Base-by-base conservation (phyloP, 2,329 filamentous ascomycete species). In the Gnomoniopsis sp. region DNA sequence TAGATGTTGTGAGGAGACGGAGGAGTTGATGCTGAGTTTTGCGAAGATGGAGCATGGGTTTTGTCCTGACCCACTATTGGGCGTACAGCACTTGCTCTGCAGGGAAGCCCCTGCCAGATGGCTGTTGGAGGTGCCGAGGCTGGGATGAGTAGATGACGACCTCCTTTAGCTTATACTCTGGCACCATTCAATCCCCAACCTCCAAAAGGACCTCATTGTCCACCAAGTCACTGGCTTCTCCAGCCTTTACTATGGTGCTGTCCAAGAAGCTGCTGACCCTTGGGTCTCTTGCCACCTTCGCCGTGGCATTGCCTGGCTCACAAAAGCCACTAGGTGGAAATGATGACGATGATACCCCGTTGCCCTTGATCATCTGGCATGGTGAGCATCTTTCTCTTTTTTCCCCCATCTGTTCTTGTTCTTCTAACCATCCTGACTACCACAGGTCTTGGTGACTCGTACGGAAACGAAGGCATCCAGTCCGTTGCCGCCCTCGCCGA, bases 281-380 rank as follows among this genome's bases (percentile, higher is more conserved):
- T 48, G 73, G 69, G 56, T 71, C 67, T 46, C 63, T 72, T 30
- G 64, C 75, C 51, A 65, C 69, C 55, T 64, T 70, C 23, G 67
- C 70, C 41, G 65, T 74, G n/a, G 72, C 72, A 43, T 64, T 70
- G 36, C 65, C 69, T 41, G 60, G 62, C 23, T 54, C 63, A 55
- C 66, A 49, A 49, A 59, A 58, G 59, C 58, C 30, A 60, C 57
- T 49, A 11, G 49, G 44, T 53, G 53, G 57, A 15, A 72, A 74
- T 34, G 72, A 78, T 38, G 66, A 76, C n/a, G 48, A 51, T 53
- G 83, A 86, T 65, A 86, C 83, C n/a, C 91, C 90, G 3, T 83
- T 97, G 33, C 95, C 95, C 1, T 81, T 99, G 38, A 83, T 99
- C 60, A 90, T 99, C 75, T 99, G 95, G 95, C 95, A 99, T 74